Percentiles rank a stretch among this genome's conserved stretches.
phyloP scores from a whole-genome alignment of 1,284 basidiomycete species.

The Macrocybe sp. region DNA sequence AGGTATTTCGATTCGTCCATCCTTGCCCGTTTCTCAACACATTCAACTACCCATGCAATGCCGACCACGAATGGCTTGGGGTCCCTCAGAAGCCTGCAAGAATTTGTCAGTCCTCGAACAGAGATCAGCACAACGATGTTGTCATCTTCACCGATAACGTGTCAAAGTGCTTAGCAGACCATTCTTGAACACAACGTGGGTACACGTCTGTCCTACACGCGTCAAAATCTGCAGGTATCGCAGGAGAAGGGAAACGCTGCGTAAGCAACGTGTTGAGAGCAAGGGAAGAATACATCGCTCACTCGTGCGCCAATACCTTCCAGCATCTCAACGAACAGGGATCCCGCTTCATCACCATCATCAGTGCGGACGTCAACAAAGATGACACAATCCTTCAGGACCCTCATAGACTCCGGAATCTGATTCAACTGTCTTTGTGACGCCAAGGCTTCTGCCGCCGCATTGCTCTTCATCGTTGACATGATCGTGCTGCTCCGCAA shows the following conservation, averaged over 20 bases:
- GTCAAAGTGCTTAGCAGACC: conserved; percentile 75
- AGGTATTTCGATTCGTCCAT: conserved; percentile 66
- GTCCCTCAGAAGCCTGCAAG: conserved; percentile 49
- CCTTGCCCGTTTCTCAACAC: conserved; percentile 63
- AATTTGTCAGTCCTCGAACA: background rate
- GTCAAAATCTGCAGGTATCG: conserved; percentile 42
- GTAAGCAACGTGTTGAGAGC: background rate
- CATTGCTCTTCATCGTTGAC: conserved; percentile 17
- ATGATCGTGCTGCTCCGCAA: conserved; percentile 11
- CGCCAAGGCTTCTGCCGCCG: conserved; percentile 12
- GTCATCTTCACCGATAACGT: conserved; percentile 53
- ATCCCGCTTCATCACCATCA: conserved; percentile 81
- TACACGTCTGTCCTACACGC: conserved; percentile 72
- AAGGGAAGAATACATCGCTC: conserved; percentile 17
- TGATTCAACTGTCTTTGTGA: conserved; percentile 5
- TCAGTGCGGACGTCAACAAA: conserved; percentile 89
- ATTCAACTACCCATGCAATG: conserved; percentile 90
- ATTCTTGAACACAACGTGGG: conserved; percentile 90
- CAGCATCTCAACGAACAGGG: conserved; percentile 85
- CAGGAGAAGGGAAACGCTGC: conserved; percentile 3
- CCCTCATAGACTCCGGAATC: conserved; percentile 30
- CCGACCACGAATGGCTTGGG: conserved; percentile 78
- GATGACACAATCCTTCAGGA: conserved; percentile 75
- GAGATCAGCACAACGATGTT: conserved; percentile 10
- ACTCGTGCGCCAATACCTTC: conserved; percentile 81